Conservation (phyloP, 2,329 filamentous ascomycete species). For the Neofusicoccum cordaticola region DNA sequence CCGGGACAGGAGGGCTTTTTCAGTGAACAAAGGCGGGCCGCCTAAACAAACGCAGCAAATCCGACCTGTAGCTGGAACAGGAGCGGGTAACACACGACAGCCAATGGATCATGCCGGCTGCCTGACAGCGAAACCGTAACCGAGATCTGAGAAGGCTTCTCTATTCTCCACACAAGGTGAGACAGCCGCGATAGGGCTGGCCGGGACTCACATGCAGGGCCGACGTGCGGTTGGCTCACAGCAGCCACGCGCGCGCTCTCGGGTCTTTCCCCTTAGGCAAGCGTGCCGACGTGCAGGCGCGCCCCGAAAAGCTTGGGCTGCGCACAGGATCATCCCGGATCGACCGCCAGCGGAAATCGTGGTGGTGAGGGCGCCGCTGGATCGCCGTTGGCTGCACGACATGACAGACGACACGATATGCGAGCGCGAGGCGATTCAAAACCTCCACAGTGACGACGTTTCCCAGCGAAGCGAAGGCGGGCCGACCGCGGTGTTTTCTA, state of each 20-base stretch:
- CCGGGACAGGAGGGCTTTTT: background rate
- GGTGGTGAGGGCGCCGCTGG: conserved; percentile 7
- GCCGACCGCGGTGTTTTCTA: background rate
- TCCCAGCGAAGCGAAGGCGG: conserved; percentile 5
- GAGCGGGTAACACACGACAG: conserved; percentile 6
- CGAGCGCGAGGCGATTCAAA: background rate
- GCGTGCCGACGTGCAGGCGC: background rate
- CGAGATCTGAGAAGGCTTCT: conserved; percentile 13
- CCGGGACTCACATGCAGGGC: background rate
- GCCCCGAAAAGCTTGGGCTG: background rate
- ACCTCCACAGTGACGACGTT: background rate
- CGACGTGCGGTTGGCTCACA: conserved; percentile 2
- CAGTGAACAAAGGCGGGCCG: conserved; percentile 15
- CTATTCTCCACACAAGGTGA: conserved; percentile 10
- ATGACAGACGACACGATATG: background rate
- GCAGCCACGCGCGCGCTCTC: conserved; percentile 10
- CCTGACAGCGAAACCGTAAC: conserved; percentile 6
- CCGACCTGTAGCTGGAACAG: conserved; percentile 3
- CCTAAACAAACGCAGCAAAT: conserved; percentile 13
- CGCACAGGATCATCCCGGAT: conserved; percentile 11
- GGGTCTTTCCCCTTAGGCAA: background rate
- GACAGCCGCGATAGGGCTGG: conserved; percentile 11
- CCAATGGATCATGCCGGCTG: conserved; percentile 1
- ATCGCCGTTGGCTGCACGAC: conserved; percentile 8
- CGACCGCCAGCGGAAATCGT: background rate